Base-by-base conservation (phyloP, 2,329 filamentous ascomycete genomes). In the Aspergillus luchuensis region DNA sequence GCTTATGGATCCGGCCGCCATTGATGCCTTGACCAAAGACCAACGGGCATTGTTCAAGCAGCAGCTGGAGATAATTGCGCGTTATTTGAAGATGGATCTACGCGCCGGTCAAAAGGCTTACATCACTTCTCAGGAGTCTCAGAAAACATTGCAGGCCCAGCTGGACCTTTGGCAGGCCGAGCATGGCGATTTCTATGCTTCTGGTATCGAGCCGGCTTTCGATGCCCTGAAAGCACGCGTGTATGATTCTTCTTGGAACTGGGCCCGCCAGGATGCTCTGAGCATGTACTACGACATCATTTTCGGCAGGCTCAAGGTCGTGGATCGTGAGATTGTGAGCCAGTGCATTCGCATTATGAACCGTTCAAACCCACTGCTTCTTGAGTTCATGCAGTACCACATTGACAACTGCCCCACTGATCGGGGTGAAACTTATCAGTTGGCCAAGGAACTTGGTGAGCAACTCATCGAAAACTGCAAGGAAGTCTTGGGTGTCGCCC, bases 231-330 rank as follows among this genome's bases (percentile, higher is more conserved):
- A 99, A 79, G 95, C 95, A 33, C 90, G 95, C 74, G 89, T 95
- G 8, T 99, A 99, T 80, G 95, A 99, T 77, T 98, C 95, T 0
- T 96, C 92, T 0, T 99, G 95, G 95, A 99, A 99, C 78, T 99
- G 95, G 95, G 95, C 92, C 63, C 90, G 95, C 56, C 95, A 99
- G 76, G 95, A 99, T 77, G 95, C 94, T 28, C 87, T 99, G 57
- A 95, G 86, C 81, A 99, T 99, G 94, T 99, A 95, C 83, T 99
- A 92, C 80, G 95, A 99, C 73, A 96, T 99, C 73, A 97, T 99
- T 73, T 99, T 99, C 71, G 95, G 95, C 60, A 88, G 95, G 63
- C 87, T 99, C 57, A 88, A 95, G 81, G 91, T 89, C 53, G 91
- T 99, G 43, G 95, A 99, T 72, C 91, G 95, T 65, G 95, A 99